Conservation (phyloP, 2,329 filamentous ascomycete genomes). For the Akanthomyces uredinophilus region DNA sequence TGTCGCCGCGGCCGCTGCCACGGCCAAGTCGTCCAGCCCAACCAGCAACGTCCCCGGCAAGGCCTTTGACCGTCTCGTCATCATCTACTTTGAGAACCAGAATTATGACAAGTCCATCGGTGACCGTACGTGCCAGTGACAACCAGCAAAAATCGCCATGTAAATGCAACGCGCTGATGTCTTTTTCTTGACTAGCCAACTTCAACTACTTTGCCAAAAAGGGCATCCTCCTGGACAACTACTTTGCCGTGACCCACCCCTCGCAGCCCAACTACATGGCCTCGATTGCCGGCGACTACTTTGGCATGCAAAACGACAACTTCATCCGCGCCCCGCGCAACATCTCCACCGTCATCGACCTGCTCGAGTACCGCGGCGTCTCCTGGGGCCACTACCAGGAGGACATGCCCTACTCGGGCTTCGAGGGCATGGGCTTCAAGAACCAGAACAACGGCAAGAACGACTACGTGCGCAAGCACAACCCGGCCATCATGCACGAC, state of each 20-base stretch:
- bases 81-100: slow-evolving; percentile 76
- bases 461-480: slow-evolving; percentile 81
- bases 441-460: slow-evolving; percentile 63
- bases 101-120: slow-evolving; percentile 59
- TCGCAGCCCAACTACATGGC: slow-evolving; percentile 74
- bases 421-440: slow-evolving; percentile 57
- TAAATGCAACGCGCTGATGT: neutral
- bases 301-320: slow-evolving; percentile 65
- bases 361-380: slow-evolving; percentile 60
- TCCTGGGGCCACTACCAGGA: slow-evolving; percentile 73
- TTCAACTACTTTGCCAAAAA: slow-evolving; percentile 25
- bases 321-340: slow-evolving; percentile 55
- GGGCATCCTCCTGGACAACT: slow-evolving; percentile 29
- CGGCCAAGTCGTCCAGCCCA: slow-evolving; percentile 54
- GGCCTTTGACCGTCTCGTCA: slow-evolving; percentile 65
- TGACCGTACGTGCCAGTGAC: slow-evolving; percentile 47
- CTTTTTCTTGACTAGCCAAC: slow-evolving; percentile 20
- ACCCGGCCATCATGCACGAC: slow-evolving; percentile 61
- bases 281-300: slow-evolving; percentile 64
- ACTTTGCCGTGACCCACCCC: slow-evolving; percentile 63
- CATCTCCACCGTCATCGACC: slow-evolving; percentile 61
- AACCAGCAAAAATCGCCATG: neutral
- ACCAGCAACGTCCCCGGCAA: slow-evolving; percentile 63
- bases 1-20: slow-evolving; percentile 54
- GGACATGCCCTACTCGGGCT: slow-evolving; percentile 70